Percentiles rank a stretch among this genome's conserved stretches.
phyloP scores from a whole-genome alignment of 176 grass and related monocot genomes.

The sorghum (Sorghum bicolor) region Sorghum_bicolor_NCBIv3 NC_012870.2:8681001-8681500 shows the following conservation, averaged over 20 bases:
- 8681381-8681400: not conserved
- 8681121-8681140: not conserved
- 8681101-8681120: not conserved
- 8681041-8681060: too few species aligned
- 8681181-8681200: conserved; percentile 19
- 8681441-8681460: too few species aligned
- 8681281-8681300: not conserved
- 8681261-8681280: conserved; percentile 8
- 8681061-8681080: too few species aligned
- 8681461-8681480: not conserved
- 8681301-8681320: not conserved
- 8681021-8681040: not conserved
- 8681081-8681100: not conserved
- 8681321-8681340: not conserved
- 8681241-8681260: not conserved
- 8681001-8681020: too few species aligned
- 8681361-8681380: not conserved
- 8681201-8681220: not conserved
- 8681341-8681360: not conserved
- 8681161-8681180: not conserved
- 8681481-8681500: not conserved
- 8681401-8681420: not conserved
- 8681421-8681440: not conserved
- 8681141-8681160: not conserved
- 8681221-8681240: conserved; percentile 34